Evolutionary conservation across 75 land plant genomes (phyloP).

Genomic region (Pinus tabuliformis): DNA sequence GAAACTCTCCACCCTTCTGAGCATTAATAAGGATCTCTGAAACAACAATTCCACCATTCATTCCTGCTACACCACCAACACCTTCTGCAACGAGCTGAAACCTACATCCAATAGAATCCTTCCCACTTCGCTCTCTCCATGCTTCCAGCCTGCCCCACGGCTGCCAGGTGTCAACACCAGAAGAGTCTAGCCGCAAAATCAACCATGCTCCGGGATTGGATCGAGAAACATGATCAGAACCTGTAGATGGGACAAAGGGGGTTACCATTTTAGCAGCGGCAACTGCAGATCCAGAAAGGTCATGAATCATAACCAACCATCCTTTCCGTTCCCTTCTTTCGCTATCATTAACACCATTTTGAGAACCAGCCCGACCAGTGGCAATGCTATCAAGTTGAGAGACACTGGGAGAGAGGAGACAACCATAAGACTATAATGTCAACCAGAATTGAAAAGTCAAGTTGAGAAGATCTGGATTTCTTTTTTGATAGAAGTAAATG

Average conservation of each 20-base stretch:
- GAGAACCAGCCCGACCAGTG: slow-evolving; percentile 36
- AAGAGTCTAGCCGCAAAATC: slow-evolving; percentile 67
- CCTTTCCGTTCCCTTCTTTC: slow-evolving; percentile 87
- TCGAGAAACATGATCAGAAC: slow-evolving; percentile 80
- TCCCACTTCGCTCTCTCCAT: slow-evolving; percentile 64
- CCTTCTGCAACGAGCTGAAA: slow-evolving; percentile 64
- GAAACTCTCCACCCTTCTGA: slow-evolving; percentile 81
- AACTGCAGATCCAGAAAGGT: slow-evolving; percentile 90
- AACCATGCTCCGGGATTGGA: slow-evolving; percentile 97
- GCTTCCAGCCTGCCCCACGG: slow-evolving; percentile 61
- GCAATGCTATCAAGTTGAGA: slow-evolving; percentile 31
- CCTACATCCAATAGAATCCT: slow-evolving; percentile 30
- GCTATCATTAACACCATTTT: slow-evolving; percentile 31
- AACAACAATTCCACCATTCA: slow-evolving; percentile 55
- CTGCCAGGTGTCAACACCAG: slow-evolving; percentile 39
- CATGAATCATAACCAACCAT: slow-evolving; percentile 92
- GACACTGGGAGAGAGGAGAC: slow-evolving; percentile 23
- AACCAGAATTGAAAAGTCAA: neutral
- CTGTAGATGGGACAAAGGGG: slow-evolving; percentile 91
- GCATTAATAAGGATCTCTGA: slow-evolving; percentile 64
- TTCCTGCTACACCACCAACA: slow-evolving; percentile 30
- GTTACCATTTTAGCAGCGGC: slow-evolving; percentile 97
- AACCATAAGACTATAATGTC: neutral
- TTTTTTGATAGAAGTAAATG: no score
- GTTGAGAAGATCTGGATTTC: no score